Conservation (phyloP, 371 early-diverging fungal species). For the Mortierella polycephala region DNA sequence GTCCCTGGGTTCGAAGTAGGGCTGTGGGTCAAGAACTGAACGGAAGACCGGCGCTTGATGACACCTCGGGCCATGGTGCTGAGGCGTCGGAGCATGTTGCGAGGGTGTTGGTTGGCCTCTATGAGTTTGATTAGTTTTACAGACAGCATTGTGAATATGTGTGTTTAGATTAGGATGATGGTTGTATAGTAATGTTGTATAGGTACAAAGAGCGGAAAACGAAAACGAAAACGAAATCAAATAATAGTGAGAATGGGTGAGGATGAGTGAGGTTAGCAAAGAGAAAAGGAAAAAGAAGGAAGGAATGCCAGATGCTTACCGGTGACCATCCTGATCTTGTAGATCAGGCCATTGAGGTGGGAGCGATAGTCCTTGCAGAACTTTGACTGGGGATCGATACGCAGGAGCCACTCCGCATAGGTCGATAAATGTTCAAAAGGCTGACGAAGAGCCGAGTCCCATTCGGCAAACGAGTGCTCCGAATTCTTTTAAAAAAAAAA, state of each 20-base stretch:
- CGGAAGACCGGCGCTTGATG: conserved; percentile 35
- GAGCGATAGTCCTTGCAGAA: conserved; percentile 29
- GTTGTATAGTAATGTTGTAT: neutral
- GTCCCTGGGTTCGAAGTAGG: conserved; percentile 9
- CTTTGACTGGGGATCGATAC: conserved; percentile 31
- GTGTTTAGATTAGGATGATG: neutral
- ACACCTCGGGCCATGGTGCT: conserved; percentile 49
- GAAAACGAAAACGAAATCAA: too few species aligned
- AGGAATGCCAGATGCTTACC: conserved; percentile 12
- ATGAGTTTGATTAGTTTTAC: conserved; percentile 14
- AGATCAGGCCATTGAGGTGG: conserved; percentile 32
- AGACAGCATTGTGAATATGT: conserved; percentile 2
- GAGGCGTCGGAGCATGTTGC: conserved; percentile 37
- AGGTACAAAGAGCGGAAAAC: neutral
- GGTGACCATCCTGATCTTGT: conserved; percentile 31
- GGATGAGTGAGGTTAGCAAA: neutral
- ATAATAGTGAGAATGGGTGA: neutral
- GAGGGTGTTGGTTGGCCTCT: conserved; percentile 34
- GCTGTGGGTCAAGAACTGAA: conserved; percentile 3
- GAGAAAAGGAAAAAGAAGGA: neutral
- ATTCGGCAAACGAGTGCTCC: conserved; percentile 39
- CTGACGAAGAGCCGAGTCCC: conserved; percentile 43
- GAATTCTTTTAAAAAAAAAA: conserved; percentile 27
- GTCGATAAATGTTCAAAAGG: conserved; percentile 49
- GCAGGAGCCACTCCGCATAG: conserved; percentile 43